Percentiles rank a stretch among this genome's conserved stretches.
These are phyloP conservation scores for Schizophyllum amplum DNA, from an alignment of 1,284 basidiomycete species.

Conservation along the genomic window DNA sequence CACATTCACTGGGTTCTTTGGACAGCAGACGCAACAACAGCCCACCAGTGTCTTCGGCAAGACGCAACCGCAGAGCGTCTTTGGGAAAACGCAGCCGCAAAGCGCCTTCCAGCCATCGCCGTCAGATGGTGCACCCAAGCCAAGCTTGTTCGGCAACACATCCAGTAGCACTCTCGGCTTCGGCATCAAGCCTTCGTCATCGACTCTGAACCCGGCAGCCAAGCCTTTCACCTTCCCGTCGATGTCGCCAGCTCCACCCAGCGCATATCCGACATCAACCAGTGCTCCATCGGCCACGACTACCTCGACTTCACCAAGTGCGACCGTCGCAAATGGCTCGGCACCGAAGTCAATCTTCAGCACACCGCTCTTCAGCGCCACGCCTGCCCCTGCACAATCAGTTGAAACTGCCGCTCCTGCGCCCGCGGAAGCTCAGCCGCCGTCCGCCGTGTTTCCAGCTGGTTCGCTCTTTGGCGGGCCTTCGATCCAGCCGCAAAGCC, in stretches of 20 bases:
- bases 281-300: background rate
- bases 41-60: background rate
- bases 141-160: background rate
- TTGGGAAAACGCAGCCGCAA: background rate
- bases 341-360: background rate
- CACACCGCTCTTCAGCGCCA: background rate
- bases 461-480: background rate
- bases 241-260: constrained; percentile 12
- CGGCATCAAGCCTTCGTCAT: constrained; percentile 2
- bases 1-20: background rate
- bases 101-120: background rate
- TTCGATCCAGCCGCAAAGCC: background rate
- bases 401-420: constrained; percentile 26
- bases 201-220: constrained; percentile 17
- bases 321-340: background rate
- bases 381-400: constrained; percentile 12
- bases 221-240: constrained; percentile 7
- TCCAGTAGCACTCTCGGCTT: background rate
- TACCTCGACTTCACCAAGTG: background rate
- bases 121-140: background rate
- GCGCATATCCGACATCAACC: background rate
- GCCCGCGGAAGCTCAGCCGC: constrained; percentile 6
- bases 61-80: background rate
- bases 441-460: background rate
- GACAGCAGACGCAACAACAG: background rate